Conservation (phyloP, 495 filamentous ascomycete species). For the Trypethelium eluteriae region DNA sequence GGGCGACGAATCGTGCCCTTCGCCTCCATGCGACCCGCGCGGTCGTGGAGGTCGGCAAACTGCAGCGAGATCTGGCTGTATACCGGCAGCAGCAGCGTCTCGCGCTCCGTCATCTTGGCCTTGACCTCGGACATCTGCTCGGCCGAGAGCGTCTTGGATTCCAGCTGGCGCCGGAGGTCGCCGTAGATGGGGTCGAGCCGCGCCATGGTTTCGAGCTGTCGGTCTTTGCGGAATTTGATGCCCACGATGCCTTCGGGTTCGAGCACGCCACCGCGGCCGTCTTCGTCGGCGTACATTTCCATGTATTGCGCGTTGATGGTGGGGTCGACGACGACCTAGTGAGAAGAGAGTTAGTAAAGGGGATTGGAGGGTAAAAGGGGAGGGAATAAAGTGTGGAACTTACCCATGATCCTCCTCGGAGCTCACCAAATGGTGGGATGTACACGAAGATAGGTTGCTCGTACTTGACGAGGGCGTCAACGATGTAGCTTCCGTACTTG, state of each 20-base stretch:
- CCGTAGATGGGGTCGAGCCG: constrained; percentile 80
- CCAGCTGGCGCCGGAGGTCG: constrained; percentile 67
- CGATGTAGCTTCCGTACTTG: constrained; percentile 98
- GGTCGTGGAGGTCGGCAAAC: constrained; percentile 95
- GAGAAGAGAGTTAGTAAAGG: constrained; percentile 6
- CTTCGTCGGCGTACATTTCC: constrained; percentile 99
- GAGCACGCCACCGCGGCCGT: constrained; percentile 90
- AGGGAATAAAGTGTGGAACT: constrained; percentile 24
- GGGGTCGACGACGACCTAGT: constrained; percentile 84
- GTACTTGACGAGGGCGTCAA: constrained; percentile 94
- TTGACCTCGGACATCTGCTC: constrained; percentile 73
- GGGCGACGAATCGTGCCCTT: constrained; percentile 84
- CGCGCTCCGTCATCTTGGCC: constrained; percentile 75
- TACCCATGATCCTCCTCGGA: constrained; percentile 96
- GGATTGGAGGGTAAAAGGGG: no score
- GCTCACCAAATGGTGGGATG: constrained; percentile 92
- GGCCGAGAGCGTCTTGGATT: constrained; percentile 58
- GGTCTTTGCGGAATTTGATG: constrained; percentile 97
- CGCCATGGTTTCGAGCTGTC: constrained; percentile 96
- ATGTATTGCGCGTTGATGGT: constrained; percentile 94
- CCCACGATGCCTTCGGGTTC: constrained; percentile 97
- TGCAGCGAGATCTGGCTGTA: constrained; percentile 90
- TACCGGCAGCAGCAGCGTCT: constrained; percentile 81
- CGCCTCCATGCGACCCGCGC: constrained; percentile 93
- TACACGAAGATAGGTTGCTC: constrained; percentile 98